Evolutionary conservation across 371 early-diverging fungal genomes (phyloP), one percentile per base, ranked within the genome.

Genomic region (Funneliformis caledonium): DNA sequence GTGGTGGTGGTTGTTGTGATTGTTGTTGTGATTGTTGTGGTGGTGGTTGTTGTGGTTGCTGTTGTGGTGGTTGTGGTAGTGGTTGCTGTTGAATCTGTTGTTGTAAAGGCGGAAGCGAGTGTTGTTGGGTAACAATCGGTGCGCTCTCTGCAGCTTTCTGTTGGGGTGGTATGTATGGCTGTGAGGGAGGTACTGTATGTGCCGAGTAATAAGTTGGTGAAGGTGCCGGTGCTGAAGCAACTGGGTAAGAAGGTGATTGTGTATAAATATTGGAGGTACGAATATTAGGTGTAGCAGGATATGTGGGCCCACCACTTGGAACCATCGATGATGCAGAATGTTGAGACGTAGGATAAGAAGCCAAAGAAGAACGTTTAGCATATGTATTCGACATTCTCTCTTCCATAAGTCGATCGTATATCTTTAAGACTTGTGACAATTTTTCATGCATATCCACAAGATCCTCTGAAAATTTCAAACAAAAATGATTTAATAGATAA

Each of bases 381-480:
- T 86, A 85, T 8, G 86, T 77, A 19, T 80, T 78, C 1, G 88
- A 83, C 42, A 95, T 85, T 43, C 93, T 90, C 81, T 94, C 91
- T 74, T 94, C 93, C 59, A 96, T 84, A 67, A 97, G 82, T 68
- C 88, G 90, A 83, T 97, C 97, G 75, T 97, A 97, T 42, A 92
- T 87, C 82, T 89, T 93, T 26, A 94, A 89, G 31, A 95, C 94
- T 16, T 88, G 88, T 59, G 92, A 87, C 50, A 96, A 85, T 82
- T 94, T 94, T 45, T 92, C 91, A 77, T 94, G 93, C 72, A 93
- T 80, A n/a, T 91, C 91, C 61, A 92, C 88, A 69, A 91, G 91
- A 3, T 85, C 86, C 79, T 83, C 91, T 89, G 7, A 43, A 65
- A 12, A 48, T 31, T 16, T 1, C 16, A 76, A 10, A 26, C n/a